Conservation (phyloP, 1,284 basidiomycete species). For the Mycena citricolor region DNA sequence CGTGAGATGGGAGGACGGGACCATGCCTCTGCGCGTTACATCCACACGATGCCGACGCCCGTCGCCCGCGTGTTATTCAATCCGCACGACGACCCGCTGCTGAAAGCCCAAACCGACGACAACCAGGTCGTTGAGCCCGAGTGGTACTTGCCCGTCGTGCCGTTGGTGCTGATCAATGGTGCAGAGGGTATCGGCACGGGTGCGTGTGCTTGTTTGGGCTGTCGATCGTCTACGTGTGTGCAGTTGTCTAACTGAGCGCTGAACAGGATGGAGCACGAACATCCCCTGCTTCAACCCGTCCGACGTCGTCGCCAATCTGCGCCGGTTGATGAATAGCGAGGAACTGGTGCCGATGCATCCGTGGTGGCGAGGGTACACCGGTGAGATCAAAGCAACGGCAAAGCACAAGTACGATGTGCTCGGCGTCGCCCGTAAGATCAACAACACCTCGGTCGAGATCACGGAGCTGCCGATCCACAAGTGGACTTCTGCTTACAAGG, state of each 20-base stretch:
- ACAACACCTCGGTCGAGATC: slow-evolving; percentile 90
- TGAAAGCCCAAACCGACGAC: slow-evolving; percentile 88
- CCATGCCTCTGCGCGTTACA: slow-evolving; percentile 96
- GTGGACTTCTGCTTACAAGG: slow-evolving; percentile 95
- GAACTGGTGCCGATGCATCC: slow-evolving; percentile 86
- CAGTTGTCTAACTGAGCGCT: slow-evolving; percentile 7
- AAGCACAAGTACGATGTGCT: slow-evolving; percentile 88
- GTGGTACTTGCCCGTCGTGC: slow-evolving; percentile 91
- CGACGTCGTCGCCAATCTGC: slow-evolving; percentile 89
- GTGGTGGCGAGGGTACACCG: slow-evolving; percentile 97
- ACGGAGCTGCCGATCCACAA: slow-evolving; percentile 94
- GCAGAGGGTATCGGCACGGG: slow-evolving; percentile 98
- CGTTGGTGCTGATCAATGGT: slow-evolving; percentile 91
- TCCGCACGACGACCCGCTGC: slow-evolving; percentile 81
- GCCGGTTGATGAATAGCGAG: slow-evolving; percentile 85
- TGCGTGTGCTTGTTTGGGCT: too few relatives aligned
- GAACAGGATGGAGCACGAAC: slow-evolving; percentile 90
- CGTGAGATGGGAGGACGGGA: slow-evolving; percentile 91
- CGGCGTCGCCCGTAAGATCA: slow-evolving; percentile 76
- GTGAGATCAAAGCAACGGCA: slow-evolving; percentile 77
- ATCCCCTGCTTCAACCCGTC: slow-evolving; percentile 93
- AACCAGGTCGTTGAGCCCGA: slow-evolving; percentile 90
- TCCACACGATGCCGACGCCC: slow-evolving; percentile 82
- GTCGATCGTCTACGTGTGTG: slow-evolving; percentile 10
- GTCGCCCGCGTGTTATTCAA: slow-evolving; percentile 85